Evolutionary conservation across 805 yeast genomes (phyloP).

Genomic region (Cyberlindnera suaveolens): DNA sequence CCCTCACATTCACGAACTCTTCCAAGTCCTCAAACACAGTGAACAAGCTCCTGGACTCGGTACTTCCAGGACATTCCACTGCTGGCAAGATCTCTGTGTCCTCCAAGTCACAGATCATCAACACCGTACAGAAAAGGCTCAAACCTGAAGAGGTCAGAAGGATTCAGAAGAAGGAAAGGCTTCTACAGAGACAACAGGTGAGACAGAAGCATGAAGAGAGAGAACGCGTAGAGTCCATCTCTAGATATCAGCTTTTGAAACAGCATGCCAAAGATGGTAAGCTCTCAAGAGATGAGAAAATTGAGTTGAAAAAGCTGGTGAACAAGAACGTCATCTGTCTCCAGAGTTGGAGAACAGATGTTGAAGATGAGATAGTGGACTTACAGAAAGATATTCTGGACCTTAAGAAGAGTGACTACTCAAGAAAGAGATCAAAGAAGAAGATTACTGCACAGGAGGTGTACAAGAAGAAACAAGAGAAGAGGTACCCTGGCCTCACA

Average conservation of each 20-base stretch:
- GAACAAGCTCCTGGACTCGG: constrained; percentile 31
- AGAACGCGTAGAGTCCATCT: constrained; percentile 24
- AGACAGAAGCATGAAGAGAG: constrained; percentile 18
- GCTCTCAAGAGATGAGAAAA: constrained; percentile 29
- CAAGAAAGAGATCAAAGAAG: constrained; percentile 20
- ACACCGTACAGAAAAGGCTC: constrained; percentile 28
- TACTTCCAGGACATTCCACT: constrained; percentile 31
- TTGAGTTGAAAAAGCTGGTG: constrained; percentile 28
- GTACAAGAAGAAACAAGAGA: constrained; percentile 24
- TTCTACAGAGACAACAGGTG: constrained; percentile 21
- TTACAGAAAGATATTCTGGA: constrained; percentile 37
- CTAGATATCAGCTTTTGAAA: constrained; percentile 29
- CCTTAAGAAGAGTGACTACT: constrained; percentile 33
- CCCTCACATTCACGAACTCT: constrained; percentile 2
- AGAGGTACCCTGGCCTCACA: constrained; percentile 55
- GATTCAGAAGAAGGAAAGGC: constrained; percentile 29
- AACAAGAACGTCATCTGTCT: constrained; percentile 32
- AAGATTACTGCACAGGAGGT: constrained; percentile 25
- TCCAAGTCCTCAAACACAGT: constrained; percentile 25
- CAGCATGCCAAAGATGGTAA: constrained; percentile 26
- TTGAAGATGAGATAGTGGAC: constrained; percentile 35
- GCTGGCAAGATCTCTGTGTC: constrained; percentile 8
- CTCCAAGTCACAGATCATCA: constrained; percentile 34
- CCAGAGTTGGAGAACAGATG: constrained; percentile 36
- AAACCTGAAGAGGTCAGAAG: constrained; percentile 29